Percentiles rank a stretch among this genome's conserved stretches.
Conservation (phyloP, 805 yeast species). For the Hermanozyma aechmeae region DNA sequence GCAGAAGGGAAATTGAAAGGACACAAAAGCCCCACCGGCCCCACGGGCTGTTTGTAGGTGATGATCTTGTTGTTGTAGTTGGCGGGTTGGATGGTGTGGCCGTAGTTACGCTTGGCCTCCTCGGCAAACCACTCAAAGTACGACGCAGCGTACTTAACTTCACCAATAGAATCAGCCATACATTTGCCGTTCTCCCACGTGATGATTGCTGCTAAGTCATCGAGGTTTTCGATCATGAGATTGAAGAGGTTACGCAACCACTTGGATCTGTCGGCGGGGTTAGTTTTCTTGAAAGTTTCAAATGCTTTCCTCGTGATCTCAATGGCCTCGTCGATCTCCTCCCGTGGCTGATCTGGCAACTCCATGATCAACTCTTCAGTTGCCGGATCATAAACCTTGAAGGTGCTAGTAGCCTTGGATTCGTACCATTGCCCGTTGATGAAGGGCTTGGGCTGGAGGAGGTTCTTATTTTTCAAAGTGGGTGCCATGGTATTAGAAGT, state of each 20-base stretch:
- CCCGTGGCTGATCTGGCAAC: constrained; percentile 36
- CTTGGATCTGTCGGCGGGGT: constrained; percentile 40
- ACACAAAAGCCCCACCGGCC: constrained; percentile 53
- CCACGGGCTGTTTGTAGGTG: constrained; percentile 52
- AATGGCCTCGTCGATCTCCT: constrained; percentile 37
- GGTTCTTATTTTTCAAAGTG: constrained; percentile 23
- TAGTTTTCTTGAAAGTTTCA: constrained; percentile 34
- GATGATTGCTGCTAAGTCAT: constrained; percentile 47
- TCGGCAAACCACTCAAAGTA: constrained; percentile 40
- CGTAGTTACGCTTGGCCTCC: constrained; percentile 49
- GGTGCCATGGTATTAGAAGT: constrained; percentile 7
- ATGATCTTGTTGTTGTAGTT: constrained; percentile 42
- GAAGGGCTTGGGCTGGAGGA: constrained; percentile 22
- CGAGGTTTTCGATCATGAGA: constrained; percentile 44
- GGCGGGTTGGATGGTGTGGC: constrained; percentile 47
- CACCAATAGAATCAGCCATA: constrained; percentile 44
- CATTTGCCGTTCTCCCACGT: constrained; percentile 58
- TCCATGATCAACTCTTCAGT: constrained; percentile 26
- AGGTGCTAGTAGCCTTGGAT: constrained; percentile 27
- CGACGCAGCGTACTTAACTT: constrained; percentile 48
- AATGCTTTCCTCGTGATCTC: constrained; percentile 39
- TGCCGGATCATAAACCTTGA: constrained; percentile 31
- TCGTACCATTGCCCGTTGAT: constrained; percentile 31
- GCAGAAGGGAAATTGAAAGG: constrained; percentile 67
- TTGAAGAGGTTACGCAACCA: constrained; percentile 42